Base-by-base conservation (phyloP, 2,329 filamentous ascomycete species). In the Botrytis fabae region DNA sequence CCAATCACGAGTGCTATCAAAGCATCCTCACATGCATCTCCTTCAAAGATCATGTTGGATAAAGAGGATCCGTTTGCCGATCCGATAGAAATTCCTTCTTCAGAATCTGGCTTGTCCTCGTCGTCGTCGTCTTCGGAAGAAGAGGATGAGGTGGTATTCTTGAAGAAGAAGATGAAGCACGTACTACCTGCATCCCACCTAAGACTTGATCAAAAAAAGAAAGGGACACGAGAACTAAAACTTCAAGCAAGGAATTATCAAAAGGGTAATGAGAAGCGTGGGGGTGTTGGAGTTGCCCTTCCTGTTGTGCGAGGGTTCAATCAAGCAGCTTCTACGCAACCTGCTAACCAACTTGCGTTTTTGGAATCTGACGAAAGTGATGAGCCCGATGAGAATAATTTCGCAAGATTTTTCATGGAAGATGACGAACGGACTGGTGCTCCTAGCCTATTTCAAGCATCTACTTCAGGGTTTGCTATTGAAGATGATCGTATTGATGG, bases 111-210 rank as follows among this genome's bases (percentile, higher is more conserved):
- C 32, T 72, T 69, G 20, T 63, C 68, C 4, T 69, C 75, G 20
- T 28, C 44, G 8, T 71, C 74, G 7, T 76, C 77, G 25, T 80
- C 79, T 60, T 78, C 78, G 40, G 77, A 80, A 42, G 79, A 81
- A 51, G 77, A 76, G 9, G 59, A 79, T 32, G 71, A 77, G 59
- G 75, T 80, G 48, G 78, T 78, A 5, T 75, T 75, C 54, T 73
- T 80, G 20, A 74, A 77, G 20, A 80, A 76, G 73, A 80, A 75
- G 68, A 88, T 91, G 65, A 85, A 85, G 70, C 89, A 89, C 35
- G 89, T 91, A 12, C 83, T 91, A 62, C 90, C 90, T 57, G 90
- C 90, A n/a, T 92, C 90, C 9, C 91, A 89, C 87, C 83, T 91
- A 72, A 86, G 89, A 60, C 80, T 92, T 38, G 88, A 91, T 77